Base-by-base conservation (phyloP, 2,329 filamentous ascomycete species). In the Erysiphe neolycopersici region DNA sequence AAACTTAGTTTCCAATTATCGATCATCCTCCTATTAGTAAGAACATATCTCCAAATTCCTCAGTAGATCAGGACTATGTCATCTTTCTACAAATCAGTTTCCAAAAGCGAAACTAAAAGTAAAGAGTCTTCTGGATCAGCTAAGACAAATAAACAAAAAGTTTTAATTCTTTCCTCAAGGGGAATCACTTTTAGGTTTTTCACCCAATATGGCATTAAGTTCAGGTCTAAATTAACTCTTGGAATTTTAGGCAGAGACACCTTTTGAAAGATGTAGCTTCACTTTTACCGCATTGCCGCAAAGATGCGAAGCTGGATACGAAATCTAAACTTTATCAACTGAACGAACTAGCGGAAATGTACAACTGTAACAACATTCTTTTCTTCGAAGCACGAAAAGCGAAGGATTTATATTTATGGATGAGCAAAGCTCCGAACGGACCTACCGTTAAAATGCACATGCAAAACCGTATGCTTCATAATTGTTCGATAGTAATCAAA, bases 311-410 rank as follows among this genome's bases (percentile, higher is more conserved):
- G 62, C 81, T 94, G 51, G 89, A 98, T 60, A 89, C 83, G 43
- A 95, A 95, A 64, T 85, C 81, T 33, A 84, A 89, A 65, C 69
- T 84, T 52, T 69, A 74, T 68, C 66, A 79, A 58, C 71, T 92
- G 43, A 89, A 89, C 62, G 81, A 85, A 55, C 56, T 64, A 36
- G 56, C 63, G 53, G 73, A 77, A 50, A 68, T 93, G 29, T 89
- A 91, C 66, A 91, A 89, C 58, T 91, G 82, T 69, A 93, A 92
- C 63, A 87, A 91, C 58, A 73, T 89, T 45, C 69, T 94, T 48
- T 98, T 93, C 64, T 91, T 94, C 58, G 87, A 98, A 64, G 85
- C 85, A 39, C 71, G 85, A 47, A 98, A 95, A 62, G 81, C 79
- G 47, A 78, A 93, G 62, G 89, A 95, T 65, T 66, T 95, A 17